Conservation (phyloP, 805 yeast species). For the Tetrapisispora taiwanensis region DNA sequence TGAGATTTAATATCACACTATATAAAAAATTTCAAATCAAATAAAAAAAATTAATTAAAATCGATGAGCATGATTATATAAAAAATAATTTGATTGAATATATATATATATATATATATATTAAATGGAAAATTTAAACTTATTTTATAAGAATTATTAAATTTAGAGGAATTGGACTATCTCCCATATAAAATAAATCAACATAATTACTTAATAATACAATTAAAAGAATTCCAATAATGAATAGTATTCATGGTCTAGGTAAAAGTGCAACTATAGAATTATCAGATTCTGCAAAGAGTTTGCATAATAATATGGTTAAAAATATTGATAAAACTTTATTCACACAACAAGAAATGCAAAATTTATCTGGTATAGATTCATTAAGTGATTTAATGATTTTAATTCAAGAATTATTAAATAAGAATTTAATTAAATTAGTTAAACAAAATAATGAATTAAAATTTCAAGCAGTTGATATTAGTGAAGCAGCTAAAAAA, state of each 20-base stretch:
- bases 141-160: neutral
- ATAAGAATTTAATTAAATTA: slow-evolving; percentile 55
- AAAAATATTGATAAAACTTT: slow-evolving; percentile 35
- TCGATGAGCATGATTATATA: neutral
- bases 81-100: neutral
- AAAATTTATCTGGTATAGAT: slow-evolving; percentile 35
- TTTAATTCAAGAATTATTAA: slow-evolving; percentile 42
- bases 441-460: slow-evolving; percentile 57
- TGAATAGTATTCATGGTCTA: neutral
- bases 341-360: slow-evolving; percentile 63
- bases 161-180: no score
- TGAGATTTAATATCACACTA: neutral
- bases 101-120: no score
- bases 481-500: slow-evolving; percentile 66
- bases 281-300: slow-evolving; percentile 38
- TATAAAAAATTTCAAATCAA: neutral
- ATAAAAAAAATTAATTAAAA: neutral
- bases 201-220: no score
- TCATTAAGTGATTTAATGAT: slow-evolving; percentile 37
- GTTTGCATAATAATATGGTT: slow-evolving; percentile 57
- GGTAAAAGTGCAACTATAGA: slow-evolving; percentile 6
- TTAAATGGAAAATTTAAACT: neutral
- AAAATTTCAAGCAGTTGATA: slow-evolving; percentile 64
- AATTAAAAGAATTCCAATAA: neutral
- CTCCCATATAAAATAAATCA: no score